Base-by-base conservation (phyloP, 2,329 filamentous ascomycete genomes). In the Aaosphaeria pasadenensis region DNA sequence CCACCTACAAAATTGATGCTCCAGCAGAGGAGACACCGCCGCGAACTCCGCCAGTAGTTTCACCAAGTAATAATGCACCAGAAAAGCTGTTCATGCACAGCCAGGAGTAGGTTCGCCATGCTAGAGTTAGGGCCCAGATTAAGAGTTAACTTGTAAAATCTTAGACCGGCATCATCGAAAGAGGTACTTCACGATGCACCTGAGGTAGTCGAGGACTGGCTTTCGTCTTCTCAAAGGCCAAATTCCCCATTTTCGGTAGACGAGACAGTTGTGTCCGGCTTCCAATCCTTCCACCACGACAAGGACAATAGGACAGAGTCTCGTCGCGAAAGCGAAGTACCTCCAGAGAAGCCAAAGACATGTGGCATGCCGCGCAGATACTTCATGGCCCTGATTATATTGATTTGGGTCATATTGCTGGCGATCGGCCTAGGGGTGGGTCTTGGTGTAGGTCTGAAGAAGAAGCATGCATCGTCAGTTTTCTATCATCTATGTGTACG, bases 341-440 rank as follows among this genome's bases (percentile, higher is more conserved):
- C 48, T 5, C 17, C 44, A 11, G 48, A 53, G n/a, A 36, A 47
- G 11, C 35, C 44, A 7, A 50, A 48, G 39, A 52, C 41, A 35
- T 51, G 43, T 32, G 53, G 51, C 5, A 46, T 54, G 11, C 49
- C 44, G 28, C 30, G 43, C 13, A 33, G 51, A 11, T 51, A 51
- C 31, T 33, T 55, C 4, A 17, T 53, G 1, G 50, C 44, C 2
- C 33, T 50, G n/a, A 47, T 52, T 30, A 44, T 66, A 5, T 7
- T 66, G 2, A 28, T 57, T 11, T 43, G 59, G n/a, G 58, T 54
- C 0, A 47, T 67, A 41, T 58, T 53, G 1, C 46, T 69, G 11
- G 66, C 52, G 5, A 58, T 65, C 11, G 64, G 58, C 2, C 48
- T 67, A 3, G 61, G 62, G 13, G 58, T 62, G 7, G 65, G 64